Percentiles rank a stretch among this genome's conserved stretches.
Conservation (phyloP, 331 rosid species). For the Rhamnella rubrinervis region DNA sequence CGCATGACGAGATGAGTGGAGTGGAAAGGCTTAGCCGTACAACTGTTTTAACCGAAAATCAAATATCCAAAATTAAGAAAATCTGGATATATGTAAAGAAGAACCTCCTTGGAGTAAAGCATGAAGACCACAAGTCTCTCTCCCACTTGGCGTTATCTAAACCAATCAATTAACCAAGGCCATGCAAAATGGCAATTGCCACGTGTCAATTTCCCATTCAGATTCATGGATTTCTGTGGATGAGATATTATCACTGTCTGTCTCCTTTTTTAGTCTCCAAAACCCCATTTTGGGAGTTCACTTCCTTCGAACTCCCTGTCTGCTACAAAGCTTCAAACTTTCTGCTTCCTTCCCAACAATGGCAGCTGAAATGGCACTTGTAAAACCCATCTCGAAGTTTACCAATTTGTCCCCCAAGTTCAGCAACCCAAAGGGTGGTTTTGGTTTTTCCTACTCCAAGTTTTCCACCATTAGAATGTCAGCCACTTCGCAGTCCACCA, state of each 20-base stretch:
- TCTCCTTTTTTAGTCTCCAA: no score
- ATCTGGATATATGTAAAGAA: no score
- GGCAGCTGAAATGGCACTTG: conserved; percentile 85
- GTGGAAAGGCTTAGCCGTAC: no score
- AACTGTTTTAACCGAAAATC: no score
- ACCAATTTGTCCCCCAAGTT: conserved; percentile 46
- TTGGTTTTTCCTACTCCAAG: conserved; percentile 26
- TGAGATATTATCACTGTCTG: conserved; percentile 38
- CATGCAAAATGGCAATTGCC: conserved; percentile 24
- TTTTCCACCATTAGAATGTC: conserved; percentile 59
- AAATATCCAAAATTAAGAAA: no score
- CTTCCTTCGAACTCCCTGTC: neutral
- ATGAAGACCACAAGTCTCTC: no score
- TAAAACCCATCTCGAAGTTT: conserved; percentile 81
- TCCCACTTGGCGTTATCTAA: no score
- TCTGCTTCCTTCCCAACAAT: conserved; percentile 23
- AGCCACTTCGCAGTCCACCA: conserved; percentile 29
- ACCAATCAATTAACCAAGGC: no score
- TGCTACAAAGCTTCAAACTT: neutral
- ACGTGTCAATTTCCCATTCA: conserved; percentile 45
- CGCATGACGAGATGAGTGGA: no score
- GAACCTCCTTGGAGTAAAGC: no score
- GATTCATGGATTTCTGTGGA: conserved; percentile 59
- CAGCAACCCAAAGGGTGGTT: conserved; percentile 32
- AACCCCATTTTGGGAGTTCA: no score